Evolutionary conservation across 345 rosid species (phyloP).

Genomic region (Clarkia xantiana): DNA sequence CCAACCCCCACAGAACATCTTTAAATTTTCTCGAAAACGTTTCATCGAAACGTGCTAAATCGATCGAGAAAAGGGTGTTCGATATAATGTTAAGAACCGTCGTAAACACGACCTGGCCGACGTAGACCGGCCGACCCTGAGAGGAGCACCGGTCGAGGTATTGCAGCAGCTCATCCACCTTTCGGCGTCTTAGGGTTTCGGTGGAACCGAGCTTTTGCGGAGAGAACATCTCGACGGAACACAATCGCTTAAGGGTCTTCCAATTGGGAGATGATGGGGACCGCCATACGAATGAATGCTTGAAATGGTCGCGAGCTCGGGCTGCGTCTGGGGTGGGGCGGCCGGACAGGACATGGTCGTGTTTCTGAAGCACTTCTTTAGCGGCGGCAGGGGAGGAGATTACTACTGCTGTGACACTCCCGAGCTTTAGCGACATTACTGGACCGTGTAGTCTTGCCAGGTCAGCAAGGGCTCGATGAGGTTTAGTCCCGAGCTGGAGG

Average conservation of each 20-base stretch:
- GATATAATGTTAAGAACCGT: slow-evolving; percentile 12
- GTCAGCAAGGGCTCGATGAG: neutral
- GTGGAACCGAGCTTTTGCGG: slow-evolving; percentile 8
- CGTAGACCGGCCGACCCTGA: neutral
- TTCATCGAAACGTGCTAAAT: slow-evolving; percentile 3
- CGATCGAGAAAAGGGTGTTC: slow-evolving; percentile 9
- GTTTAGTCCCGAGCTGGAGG: slow-evolving; percentile 4
- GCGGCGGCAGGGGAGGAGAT: slow-evolving; percentile 2
- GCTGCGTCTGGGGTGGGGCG: neutral
- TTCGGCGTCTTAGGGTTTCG: slow-evolving; percentile 7
- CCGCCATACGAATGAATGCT: neutral
- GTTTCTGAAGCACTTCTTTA: slow-evolving; percentile 1
- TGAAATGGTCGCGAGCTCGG: neutral
- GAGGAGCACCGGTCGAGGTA: slow-evolving; percentile 2
- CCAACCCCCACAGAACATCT: slow-evolving; percentile 8
- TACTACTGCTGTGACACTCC: neutral
- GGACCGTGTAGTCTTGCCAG: slow-evolving; percentile 3
- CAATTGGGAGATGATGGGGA: slow-evolving; percentile 1
- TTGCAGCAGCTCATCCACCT: slow-evolving; percentile 6
- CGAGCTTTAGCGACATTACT: slow-evolving; percentile 3
- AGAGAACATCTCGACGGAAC: slow-evolving; percentile 8
- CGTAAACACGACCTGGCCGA: slow-evolving; percentile 6
- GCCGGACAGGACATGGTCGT: neutral
- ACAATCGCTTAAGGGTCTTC: slow-evolving; percentile 7
- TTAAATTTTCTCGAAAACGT: slow-evolving; percentile 3